Base-by-base conservation (phyloP, 2,329 filamentous ascomycete species). In the Thelonectria rubi region DNA sequence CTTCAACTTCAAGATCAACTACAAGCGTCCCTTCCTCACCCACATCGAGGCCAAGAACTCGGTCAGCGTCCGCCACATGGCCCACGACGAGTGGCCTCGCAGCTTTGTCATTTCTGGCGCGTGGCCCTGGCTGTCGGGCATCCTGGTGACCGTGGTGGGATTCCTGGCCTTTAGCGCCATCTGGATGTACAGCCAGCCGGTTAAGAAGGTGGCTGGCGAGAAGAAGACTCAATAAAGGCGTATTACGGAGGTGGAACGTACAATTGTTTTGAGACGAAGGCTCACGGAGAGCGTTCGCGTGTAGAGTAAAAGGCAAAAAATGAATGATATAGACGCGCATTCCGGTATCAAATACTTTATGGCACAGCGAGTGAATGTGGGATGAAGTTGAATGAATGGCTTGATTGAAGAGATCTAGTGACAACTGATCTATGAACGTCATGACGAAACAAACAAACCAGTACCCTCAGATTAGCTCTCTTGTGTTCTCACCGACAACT, bases 1-100 rank as follows among this genome's bases (percentile, higher is more conserved):
- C 80, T 99, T 98, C 86, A 97, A 97, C 81, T 98, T 99, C 86
- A 88, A 90, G 75, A 86, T 98, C 78, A 97, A 97, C 84, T 97
- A 98, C 85, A 97, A 97, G 84, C 89, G 95, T 7, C 93, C 94
- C 1, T 97, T 97, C 83, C 80, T 97, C 69, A 95, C 88, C 72
- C 91, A 89, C 76, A 77, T 99, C 55, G 94, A 97, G 75, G 93
- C 97, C 82, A 98, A 98, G 87, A 87, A 89, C 70, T 95, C 94
- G 20, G 94, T 98, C 55, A 97, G 94, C 1, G 93, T 99, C 32
- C 88, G 95, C 48, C 95, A 99, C 82, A 95, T 97, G 80, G 95
- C 95, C 8, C 95, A 99, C 82, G 90, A 99, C 76, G 95, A 99
- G 82, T 99, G 91, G 87, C 92, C 93, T 32, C 87, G 95, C 72